Evolutionary conservation across 2,329 filamentous ascomycete species (phyloP).

Genomic region (Teratosphaeriaceae sp.): DNA sequence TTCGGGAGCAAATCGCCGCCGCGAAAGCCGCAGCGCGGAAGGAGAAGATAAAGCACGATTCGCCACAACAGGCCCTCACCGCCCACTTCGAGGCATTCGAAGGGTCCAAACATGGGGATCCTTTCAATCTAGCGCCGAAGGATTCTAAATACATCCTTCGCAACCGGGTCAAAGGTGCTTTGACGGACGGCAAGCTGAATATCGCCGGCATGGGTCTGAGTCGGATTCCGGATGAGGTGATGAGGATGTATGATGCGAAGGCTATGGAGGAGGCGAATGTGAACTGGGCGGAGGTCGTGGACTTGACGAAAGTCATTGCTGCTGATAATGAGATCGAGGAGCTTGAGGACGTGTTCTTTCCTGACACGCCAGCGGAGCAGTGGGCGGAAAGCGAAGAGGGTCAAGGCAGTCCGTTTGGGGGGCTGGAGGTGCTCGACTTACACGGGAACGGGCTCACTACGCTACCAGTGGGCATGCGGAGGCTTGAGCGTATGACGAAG

Average conservation of each 20-base stretch:
- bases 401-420: conserved; percentile 70
- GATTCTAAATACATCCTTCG: conserved; percentile 62
- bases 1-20: conserved; percentile 88
- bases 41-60: conserved; percentile 22
- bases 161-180: conserved; percentile 64
- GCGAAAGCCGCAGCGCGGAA: conserved; percentile 66
- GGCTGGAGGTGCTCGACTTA: conserved; percentile 72
- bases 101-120: conserved; percentile 56
- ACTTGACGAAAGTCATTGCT: conserved; percentile 74
- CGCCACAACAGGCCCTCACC: conserved; percentile 12
- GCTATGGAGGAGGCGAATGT: conserved; percentile 55
- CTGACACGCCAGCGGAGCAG: conserved; percentile 54
- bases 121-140: conserved; percentile 61
- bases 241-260: conserved; percentile 85
- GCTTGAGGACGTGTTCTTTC: conserved; percentile 70
- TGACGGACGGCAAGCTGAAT: conserved; percentile 75
- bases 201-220: conserved; percentile 78
- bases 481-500: conserved; percentile 66
- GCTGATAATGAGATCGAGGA: conserved; percentile 82
- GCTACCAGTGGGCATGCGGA: conserved; percentile 68
- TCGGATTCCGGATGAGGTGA: conserved; percentile 71
- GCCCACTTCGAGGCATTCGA: conserved; percentile 42
- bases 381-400: conserved; percentile 57
- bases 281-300: conserved; percentile 87
- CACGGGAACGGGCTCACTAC: conserved; percentile 73